These are phyloP conservation scores for Fusarium sp. DNA, from an alignment of 2,329 filamentous ascomycete species.

Conservation along the genomic window DNA sequence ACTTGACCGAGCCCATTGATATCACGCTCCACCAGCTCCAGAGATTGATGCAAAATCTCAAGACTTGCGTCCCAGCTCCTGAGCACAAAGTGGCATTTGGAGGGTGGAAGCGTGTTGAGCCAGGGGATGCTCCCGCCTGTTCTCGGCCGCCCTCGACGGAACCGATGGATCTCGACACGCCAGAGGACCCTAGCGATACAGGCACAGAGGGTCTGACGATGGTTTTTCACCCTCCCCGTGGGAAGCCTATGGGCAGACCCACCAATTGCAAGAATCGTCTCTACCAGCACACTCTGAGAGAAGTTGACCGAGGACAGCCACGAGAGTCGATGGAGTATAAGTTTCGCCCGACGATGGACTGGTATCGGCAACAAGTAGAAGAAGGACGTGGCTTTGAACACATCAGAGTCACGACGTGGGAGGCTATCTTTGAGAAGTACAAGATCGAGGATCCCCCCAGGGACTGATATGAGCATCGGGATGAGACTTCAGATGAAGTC, in stretches of 20 bases:
- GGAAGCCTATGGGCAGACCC: conserved; percentile 30
- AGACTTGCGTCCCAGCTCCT: conserved; percentile 55
- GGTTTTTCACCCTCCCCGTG: conserved; percentile 65
- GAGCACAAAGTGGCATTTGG: conserved; percentile 46
- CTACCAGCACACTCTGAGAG: conserved; percentile 54
- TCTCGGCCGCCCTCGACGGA: conserved; percentile 19
- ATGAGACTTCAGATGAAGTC: background rate
- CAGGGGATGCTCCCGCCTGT: conserved; percentile 12
- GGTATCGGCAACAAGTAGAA: conserved; percentile 65
- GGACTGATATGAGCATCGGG: conserved; percentile 6
- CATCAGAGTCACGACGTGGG: conserved; percentile 62
- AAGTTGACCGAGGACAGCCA: background rate
- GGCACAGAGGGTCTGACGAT: conserved; percentile 48
- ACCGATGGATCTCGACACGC: conserved; percentile 40
- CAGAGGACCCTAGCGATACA: conserved; percentile 36
- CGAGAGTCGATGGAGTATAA: conserved; percentile 50
- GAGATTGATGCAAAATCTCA: conserved; percentile 52
- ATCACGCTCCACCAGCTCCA: conserved; percentile 58
- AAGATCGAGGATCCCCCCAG: conserved; percentile 47
- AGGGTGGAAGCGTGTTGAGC: conserved; percentile 59
- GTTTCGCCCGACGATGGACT: conserved; percentile 65
- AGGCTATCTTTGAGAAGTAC: conserved; percentile 56
- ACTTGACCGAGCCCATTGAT: conserved; percentile 57
- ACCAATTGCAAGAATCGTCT: conserved; percentile 63
- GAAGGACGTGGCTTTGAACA: conserved; percentile 68